Percentiles rank a stretch among this genome's conserved stretches.
These are phyloP conservation scores for Albophoma yamanashiensis DNA, from an alignment of 2,329 filamentous ascomycete species.

Conservation along the genomic window DNA sequence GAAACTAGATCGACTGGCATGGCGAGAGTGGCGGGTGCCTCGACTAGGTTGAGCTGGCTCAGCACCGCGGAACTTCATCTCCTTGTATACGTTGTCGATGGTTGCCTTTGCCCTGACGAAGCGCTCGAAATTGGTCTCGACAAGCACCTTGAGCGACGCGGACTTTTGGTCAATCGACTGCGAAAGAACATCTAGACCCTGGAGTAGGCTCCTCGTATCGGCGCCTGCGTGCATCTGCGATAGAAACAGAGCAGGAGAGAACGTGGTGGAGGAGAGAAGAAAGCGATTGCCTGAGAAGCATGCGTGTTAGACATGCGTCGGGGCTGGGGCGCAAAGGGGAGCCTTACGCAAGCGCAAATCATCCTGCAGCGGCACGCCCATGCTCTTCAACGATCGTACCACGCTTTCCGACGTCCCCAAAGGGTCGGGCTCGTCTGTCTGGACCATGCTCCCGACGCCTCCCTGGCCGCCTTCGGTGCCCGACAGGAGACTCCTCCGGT, in stretches of 20 bases:
- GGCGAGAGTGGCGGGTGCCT: slow-evolving; percentile 48
- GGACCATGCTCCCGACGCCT: slow-evolving; percentile 59
- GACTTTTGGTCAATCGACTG: slow-evolving; percentile 96
- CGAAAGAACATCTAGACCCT: slow-evolving; percentile 76
- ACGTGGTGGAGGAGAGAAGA: slow-evolving; percentile 88
- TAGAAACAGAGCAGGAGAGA: slow-evolving; percentile 84
- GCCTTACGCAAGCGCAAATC: slow-evolving; percentile 63
- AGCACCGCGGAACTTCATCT: slow-evolving; percentile 72
- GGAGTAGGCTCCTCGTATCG: slow-evolving; percentile 69
- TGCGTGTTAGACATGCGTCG: neutral
- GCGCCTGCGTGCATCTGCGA: slow-evolving; percentile 83
- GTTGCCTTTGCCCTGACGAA: slow-evolving; percentile 97
- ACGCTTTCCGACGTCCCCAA: slow-evolving; percentile 84
- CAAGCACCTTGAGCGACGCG: slow-evolving; percentile 87
- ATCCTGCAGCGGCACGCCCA: slow-evolving; percentile 75
- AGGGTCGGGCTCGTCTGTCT: slow-evolving; percentile 87
- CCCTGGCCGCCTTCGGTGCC: slow-evolving; percentile 48
- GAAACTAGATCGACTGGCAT: slow-evolving; percentile 57
- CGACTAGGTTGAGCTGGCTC: slow-evolving; percentile 35
- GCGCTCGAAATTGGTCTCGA: slow-evolving; percentile 96
- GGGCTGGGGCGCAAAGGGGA: slow-evolving; percentile 9
- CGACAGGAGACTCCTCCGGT: slow-evolving; percentile 53
- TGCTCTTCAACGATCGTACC: slow-evolving; percentile 63
- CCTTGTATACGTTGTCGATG: slow-evolving; percentile 96
- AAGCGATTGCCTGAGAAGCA: slow-evolving; percentile 66